Percentiles rank a stretch among this genome's conserved stretches.
Evolutionary conservation across 768 basidiomycete species (phyloP).

Genomic region (Flagelloscypha sp.): DNA sequence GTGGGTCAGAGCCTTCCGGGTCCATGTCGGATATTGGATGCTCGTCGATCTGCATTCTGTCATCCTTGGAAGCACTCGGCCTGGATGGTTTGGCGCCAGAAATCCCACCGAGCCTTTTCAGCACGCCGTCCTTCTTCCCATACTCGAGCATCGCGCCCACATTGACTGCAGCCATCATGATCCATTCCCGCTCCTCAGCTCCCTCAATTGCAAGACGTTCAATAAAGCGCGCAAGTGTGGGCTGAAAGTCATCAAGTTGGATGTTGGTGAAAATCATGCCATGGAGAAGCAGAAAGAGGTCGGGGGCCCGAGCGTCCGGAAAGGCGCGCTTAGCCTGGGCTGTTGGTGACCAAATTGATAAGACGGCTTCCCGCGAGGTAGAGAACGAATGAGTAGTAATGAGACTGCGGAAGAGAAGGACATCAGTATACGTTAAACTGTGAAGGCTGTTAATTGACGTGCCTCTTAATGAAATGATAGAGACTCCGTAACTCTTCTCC

Average conservation of each 20-base stretch:
- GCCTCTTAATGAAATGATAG: slow-evolving; percentile 97
- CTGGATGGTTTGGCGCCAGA: slow-evolving; percentile 25
- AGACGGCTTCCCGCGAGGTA: slow-evolving; percentile 82
- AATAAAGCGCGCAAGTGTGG: slow-evolving; percentile 74
- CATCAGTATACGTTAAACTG: slow-evolving; percentile 5
- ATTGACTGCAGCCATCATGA: slow-evolving; percentile 91
- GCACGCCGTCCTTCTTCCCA: slow-evolving; percentile 62
- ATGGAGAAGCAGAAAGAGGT: slow-evolving; percentile 86
- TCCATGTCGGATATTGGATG: slow-evolving; percentile 25
- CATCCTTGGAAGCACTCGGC: slow-evolving; percentile 11
- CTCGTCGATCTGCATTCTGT: slow-evolving; percentile 14
- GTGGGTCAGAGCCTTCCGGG: slow-evolving; percentile 34
- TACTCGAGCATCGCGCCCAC: slow-evolving; percentile 81
- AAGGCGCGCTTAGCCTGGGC: slow-evolving; percentile 65
- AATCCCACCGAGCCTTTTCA: slow-evolving; percentile 55
- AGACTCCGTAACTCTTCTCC: slow-evolving; percentile 76
- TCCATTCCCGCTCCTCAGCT: slow-evolving; percentile 83
- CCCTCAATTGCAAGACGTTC: slow-evolving; percentile 81
- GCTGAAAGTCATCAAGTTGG: slow-evolving; percentile 83
- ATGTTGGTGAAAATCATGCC: slow-evolving; percentile 98
- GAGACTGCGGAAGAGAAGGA: slow-evolving; percentile 47
- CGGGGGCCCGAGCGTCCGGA: slow-evolving; percentile 65
- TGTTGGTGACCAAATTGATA: slow-evolving; percentile 77
- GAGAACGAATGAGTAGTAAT: slow-evolving; percentile 84
- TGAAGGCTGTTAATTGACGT: slow-evolving; percentile 16